phyloP scores from a whole-genome alignment of 1,284 basidiomycete genomes.

The Pterula multifida region DNA sequence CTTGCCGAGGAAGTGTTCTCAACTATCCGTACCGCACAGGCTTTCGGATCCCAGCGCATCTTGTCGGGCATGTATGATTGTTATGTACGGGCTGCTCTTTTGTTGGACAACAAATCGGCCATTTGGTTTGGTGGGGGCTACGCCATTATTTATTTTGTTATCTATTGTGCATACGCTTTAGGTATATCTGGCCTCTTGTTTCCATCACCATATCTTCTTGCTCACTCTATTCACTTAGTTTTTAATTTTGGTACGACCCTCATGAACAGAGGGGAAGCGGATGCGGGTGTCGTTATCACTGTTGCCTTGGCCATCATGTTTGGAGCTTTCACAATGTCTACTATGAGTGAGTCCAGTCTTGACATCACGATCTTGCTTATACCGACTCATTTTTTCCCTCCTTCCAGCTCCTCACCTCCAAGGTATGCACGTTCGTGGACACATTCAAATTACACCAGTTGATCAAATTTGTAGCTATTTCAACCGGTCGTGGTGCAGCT shows the following conservation, averaged over 20 bases:
- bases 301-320: conserved; percentile 81
- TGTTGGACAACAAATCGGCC: conserved; percentile 55
- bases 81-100: conserved; percentile 43
- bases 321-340: conserved; percentile 24
- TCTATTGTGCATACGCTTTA: conserved; percentile 63
- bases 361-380: not conserved
- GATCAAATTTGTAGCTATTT: conserved; percentile 44
- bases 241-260: conserved; percentile 80
- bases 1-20: conserved; percentile 93
- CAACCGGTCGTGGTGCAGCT: conserved; percentile 77
- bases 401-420: conserved; percentile 71
- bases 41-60: conserved; percentile 75
- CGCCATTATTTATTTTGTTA: conserved; percentile 69
- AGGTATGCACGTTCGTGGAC: conserved; percentile 39
- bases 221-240: conserved; percentile 25
- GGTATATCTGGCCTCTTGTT: conserved; percentile 22
- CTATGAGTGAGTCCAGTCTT: not conserved
- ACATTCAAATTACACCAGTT: not conserved
- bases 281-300: conserved; percentile 64
- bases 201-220: not conserved
- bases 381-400: conserved; percentile 59
- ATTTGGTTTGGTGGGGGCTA: conserved; percentile 58
- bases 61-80: conserved; percentile 63
- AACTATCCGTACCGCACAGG: conserved; percentile 81
- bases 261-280: conserved; percentile 49